Percentiles rank a stretch among this genome's conserved stretches.
These are phyloP conservation scores for Hygrocybe coccinea DNA, from an alignment of 768 basidiomycete species.

Conservation along the genomic window DNA sequence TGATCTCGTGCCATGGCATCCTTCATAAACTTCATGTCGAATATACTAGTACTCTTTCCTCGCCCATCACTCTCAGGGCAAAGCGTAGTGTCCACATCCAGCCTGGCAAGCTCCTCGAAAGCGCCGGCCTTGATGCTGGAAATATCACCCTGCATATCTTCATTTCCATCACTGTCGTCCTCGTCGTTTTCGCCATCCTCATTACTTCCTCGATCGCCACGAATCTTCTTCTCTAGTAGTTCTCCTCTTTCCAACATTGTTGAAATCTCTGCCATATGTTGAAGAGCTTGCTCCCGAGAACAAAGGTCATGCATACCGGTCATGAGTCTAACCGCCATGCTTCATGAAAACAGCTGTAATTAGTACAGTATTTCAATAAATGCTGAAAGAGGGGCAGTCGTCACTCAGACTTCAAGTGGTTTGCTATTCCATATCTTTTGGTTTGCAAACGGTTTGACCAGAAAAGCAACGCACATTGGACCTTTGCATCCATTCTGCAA, in stretches of 20 bases:
- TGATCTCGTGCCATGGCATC: constrained; percentile 74
- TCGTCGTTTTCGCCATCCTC: constrained; percentile 39
- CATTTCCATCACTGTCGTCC: constrained; percentile 44
- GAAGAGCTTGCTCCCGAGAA: too few relatives aligned
- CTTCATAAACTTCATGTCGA: constrained; percentile 99
- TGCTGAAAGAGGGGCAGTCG: too few relatives aligned
- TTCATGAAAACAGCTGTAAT: too few relatives aligned
- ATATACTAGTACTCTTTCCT: constrained; percentile 64
- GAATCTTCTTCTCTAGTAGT: constrained; percentile 69
- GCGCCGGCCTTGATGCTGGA: constrained; percentile 59
- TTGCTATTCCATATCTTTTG: too few relatives aligned
- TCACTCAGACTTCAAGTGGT: too few relatives aligned
- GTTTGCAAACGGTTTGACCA: too few relatives aligned
- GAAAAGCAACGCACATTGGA: not conserved
- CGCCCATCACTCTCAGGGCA: constrained; percentile 32
- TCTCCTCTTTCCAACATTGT: constrained; percentile 86
- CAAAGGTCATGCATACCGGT: too few relatives aligned
- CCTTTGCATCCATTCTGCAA: not conserved
- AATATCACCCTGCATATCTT: constrained; percentile 40
- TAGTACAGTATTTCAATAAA: too few relatives aligned
- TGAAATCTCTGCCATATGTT: too few relatives aligned
- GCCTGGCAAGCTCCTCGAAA: constrained; percentile 67
- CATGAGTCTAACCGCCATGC: too few relatives aligned
- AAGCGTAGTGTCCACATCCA: constrained; percentile 36
- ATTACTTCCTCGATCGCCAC: constrained; percentile 55